These are phyloP conservation scores for Colletotrichum sidae DNA, from an alignment of 2,329 filamentous ascomycete genomes.

Conservation along the genomic window DNA sequence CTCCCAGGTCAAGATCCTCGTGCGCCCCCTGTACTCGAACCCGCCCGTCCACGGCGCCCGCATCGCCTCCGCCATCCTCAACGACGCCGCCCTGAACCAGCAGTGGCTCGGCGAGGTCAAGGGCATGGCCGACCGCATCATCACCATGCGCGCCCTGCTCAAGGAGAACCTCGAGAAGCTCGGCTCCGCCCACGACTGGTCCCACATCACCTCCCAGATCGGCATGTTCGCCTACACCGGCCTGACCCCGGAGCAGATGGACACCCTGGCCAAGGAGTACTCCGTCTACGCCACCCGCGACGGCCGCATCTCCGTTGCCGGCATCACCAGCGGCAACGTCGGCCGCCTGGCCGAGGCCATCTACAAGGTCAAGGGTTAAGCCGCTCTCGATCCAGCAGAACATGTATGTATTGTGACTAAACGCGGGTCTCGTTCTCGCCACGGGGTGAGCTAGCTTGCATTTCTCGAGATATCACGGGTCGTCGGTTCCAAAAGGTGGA, in stretches of 20 bases:
- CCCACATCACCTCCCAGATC: conserved; percentile 98
- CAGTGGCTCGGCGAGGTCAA: conserved; percentile 98
- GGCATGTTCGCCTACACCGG: conserved; percentile 99
- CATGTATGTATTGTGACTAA: not conserved
- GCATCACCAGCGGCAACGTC: conserved; percentile 84
- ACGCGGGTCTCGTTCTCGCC: not conserved
- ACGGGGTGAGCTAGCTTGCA: conserved; percentile 5
- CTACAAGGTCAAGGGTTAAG: conserved; percentile 81
- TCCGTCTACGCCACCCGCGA: conserved; percentile 98
- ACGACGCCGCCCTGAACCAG: conserved; percentile 84
- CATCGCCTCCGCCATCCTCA: conserved; percentile 92
- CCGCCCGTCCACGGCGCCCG: conserved; percentile 96
- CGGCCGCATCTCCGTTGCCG: conserved; percentile 86
- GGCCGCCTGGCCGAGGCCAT: conserved; percentile 85
- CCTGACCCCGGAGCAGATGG: conserved; percentile 91
- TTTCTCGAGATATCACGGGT: conserved; percentile 19
- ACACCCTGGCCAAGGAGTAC: conserved; percentile 90
- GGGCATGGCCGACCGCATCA: conserved; percentile 99
- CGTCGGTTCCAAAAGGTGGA: conserved; percentile 10
- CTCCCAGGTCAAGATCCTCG: conserved; percentile 97
- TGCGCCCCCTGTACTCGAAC: conserved; percentile 98
- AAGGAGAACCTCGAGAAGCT: conserved; percentile 96
- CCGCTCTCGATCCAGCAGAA: not conserved
- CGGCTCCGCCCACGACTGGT: conserved; percentile 97
- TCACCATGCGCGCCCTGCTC: conserved; percentile 94